Base-by-base conservation (phyloP, 805 yeast genomes). In the Candida nitratophila region DNA sequence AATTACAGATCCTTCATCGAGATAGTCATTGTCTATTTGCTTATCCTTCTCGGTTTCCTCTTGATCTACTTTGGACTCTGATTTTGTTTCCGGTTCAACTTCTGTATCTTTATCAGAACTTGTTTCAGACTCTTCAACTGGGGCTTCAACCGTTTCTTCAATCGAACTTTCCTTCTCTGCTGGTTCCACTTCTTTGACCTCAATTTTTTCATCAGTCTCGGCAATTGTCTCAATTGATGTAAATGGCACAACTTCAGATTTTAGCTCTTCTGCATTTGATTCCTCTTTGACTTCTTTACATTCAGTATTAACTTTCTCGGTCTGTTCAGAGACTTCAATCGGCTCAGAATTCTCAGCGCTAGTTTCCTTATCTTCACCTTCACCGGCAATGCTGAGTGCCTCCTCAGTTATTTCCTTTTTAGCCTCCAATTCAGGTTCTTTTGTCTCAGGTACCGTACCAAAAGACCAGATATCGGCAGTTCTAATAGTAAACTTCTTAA, bases 401-500 rank as follows among this genome's bases (percentile, higher is more conserved):
- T n/a, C 27, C 27, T 24, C 27, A 10, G 27, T 10, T 24, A 11
- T 14, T 29, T 29, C 32, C 11, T 8, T 11, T 26, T 8, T 26
- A 26, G 11, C 29, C 11, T 26, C 29, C 9, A 33, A 22, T 20
- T 40, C 44, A 7, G 16, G 22, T 32, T 42, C 42, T 16, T 26
- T 11, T 9, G 22, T 26, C 2, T 16, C 40, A 31, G 30, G 22
- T 17, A 42, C 31, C 15, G 30, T 12, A 10, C 31, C 44, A 38
- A 55, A 50, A 19, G 53, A 52, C 79, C 79, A 76, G 17, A 69
- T 44, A 21, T 65, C 61, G 9, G 59, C 57, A 6, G 61, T 58
- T 33, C 58, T 58, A 4, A 69, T 46, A 20, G 57, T 55, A 47
- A 68, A 68, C 30, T 65, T 61, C 1, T 65, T 49, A 29, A 41